phyloP scores from a whole-genome alignment of 352 stramenopile species.

The Globisporangium alternatum region DNA sequence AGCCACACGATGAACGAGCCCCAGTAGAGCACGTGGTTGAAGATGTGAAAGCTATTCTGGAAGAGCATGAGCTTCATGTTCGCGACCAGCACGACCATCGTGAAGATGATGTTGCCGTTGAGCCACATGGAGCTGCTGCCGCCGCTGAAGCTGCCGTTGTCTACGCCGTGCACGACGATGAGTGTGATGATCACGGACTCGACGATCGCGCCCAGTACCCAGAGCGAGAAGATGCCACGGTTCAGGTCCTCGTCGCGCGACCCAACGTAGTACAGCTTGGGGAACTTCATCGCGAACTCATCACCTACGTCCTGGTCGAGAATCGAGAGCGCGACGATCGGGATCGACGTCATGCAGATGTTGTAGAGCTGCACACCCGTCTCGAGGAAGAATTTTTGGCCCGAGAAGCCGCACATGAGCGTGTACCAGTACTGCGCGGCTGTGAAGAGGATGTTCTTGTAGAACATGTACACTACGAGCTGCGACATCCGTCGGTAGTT shows the following conservation, averaged over 20 bases:
- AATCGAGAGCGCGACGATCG: conserved; percentile 68
- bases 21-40: conserved; percentile 68
- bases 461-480: conserved; percentile 92
- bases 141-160: conserved; percentile 34
- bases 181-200: conserved; percentile 77
- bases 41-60: conserved; percentile 67
- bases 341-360: conserved; percentile 64
- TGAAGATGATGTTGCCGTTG: conserved; percentile 78
- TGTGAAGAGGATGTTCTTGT: conserved; percentile 90
- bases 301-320: conserved; percentile 74
- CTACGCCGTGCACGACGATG: conserved; percentile 39
- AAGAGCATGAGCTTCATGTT: conserved; percentile 80
- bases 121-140: conserved; percentile 68
- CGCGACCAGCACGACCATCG: conserved; percentile 67
- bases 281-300: conserved; percentile 60
- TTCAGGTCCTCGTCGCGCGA: conserved; percentile 73
- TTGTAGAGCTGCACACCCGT: conserved; percentile 82
- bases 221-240: conserved; percentile 52
- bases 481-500: conserved; percentile 90
- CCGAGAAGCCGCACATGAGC: conserved; percentile 68
- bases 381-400: conserved; percentile 84
- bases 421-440: conserved; percentile 78
- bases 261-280: conserved; percentile 64
- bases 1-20: conserved; percentile 68
- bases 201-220: conserved; percentile 64